Conservation (phyloP, 1,284 basidiomycete species). For the Sanghuangporus baumii region DNA sequence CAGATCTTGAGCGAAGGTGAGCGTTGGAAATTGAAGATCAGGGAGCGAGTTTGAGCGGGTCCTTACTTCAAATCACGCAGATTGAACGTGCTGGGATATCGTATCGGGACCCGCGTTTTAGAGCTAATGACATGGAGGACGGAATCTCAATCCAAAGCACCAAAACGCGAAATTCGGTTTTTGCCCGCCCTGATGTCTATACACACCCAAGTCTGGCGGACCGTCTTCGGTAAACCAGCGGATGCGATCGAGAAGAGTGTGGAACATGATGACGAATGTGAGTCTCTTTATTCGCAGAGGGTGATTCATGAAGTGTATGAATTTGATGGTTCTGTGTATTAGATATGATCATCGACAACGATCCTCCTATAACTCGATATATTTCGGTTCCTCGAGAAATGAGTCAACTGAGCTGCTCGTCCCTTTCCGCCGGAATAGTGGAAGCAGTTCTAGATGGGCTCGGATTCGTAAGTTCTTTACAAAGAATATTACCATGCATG, state of each 20-base stretch:
- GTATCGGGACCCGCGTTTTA: constrained; percentile 79
- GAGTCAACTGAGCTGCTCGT: constrained; percentile 91
- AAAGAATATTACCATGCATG: background rate
- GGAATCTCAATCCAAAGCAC: constrained; percentile 68
- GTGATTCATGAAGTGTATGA: background rate
- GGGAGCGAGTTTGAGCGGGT: constrained; percentile 8
- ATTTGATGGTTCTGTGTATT: background rate
- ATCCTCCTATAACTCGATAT: constrained; percentile 84
- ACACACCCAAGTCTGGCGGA: constrained; percentile 91
- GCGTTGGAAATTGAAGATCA: constrained; percentile 18
- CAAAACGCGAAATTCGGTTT: constrained; percentile 85
- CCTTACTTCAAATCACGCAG: constrained; percentile 35
- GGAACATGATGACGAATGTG: constrained; percentile 94
- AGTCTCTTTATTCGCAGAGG: constrained; percentile 26
- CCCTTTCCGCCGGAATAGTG: constrained; percentile 94
- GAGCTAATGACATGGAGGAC: constrained; percentile 72
- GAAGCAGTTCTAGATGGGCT: constrained; percentile 96
- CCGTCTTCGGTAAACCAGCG: constrained; percentile 89
- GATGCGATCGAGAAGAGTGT: constrained; percentile 95
- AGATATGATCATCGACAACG: constrained; percentile 99
- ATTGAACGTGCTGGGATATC: constrained; percentile 85
- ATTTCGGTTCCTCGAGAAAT: constrained; percentile 95
- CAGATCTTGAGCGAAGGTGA: constrained; percentile 85
- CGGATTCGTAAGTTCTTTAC: constrained; percentile 72
- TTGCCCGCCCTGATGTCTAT: constrained; percentile 87